Base-by-base conservation (phyloP, 257 asterid species). In the Penstemon newberryi region DNA sequence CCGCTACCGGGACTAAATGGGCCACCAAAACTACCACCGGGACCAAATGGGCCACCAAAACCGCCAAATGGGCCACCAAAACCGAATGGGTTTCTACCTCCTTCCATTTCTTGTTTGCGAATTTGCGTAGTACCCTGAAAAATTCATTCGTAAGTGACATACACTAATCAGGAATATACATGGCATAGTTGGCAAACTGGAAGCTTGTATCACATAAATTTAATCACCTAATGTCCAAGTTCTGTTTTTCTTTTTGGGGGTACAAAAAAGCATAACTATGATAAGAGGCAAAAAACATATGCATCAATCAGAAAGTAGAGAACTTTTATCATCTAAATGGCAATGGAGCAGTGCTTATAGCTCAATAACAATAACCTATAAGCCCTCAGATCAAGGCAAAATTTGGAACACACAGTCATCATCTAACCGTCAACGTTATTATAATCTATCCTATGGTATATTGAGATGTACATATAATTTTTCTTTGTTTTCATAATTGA, bases 21-120 rank as follows among this genome's bases (percentile, higher is more conserved):
- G 33, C 33, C 82, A 15, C 94, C 91, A 75, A 83, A 84, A 71
- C 87, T 87, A 66, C 18, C 18, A 15, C 18, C 18, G 18, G 18
- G 18, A 15, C 18, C 18, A 69, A 88, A 90, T 50, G 87, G 87
- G 58, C 75, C 82, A 15, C 94, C 91, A 75, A 83, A 84, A 71
- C 87, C 89, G 68, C 73, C 33, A 69, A 88, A 88, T 50, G 87
- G 87, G 59, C 75, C 82, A 15, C 94, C 89, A 75, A 83, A 84
- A 71, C 86, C 79, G 74, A 88, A 92, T 8, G 97, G 92, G 62
- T 86, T 80, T 74, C 96, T 78, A 62, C 95, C 96, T 69, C 97
- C 92, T 70, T 87, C 84, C 99, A 93, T 93, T 60, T 70, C 65
- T 67, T 52, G 54, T 33, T 36, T 43, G 62, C 33, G 33, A 25